A percentile compares a stretch with the other conserved stretches of the same genome.
These are phyloP conservation scores for Coemansia sp. DNA, from an alignment of 192 early-diverging fungal species.

Conservation along the genomic window DNA sequence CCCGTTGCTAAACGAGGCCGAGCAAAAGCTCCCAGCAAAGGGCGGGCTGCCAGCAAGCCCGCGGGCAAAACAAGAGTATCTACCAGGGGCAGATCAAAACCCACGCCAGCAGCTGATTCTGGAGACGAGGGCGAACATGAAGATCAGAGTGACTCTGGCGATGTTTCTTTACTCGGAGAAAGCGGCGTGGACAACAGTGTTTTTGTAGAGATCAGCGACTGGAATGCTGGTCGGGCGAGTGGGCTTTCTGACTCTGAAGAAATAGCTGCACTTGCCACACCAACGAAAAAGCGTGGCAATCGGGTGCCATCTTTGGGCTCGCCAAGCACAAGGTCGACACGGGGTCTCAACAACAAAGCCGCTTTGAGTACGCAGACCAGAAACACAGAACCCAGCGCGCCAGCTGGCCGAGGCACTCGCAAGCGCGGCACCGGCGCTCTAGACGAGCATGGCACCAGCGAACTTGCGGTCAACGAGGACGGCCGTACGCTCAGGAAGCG, in stretches of 20 bases:
- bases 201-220: background rate
- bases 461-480: background rate
- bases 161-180: background rate
- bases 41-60: background rate
- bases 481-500: background rate
- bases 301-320: background rate
- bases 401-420: background rate
- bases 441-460: background rate
- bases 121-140: background rate
- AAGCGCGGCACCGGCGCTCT: background rate
- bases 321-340: background rate
- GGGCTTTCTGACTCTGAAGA: slow-evolving; percentile 11
- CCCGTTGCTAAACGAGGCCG: background rate
- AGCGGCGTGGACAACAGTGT: background rate
- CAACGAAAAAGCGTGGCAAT: slow-evolving; percentile 21
- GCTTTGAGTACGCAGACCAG: background rate
- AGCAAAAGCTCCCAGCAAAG: background rate
- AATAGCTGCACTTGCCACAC: slow-evolving; percentile 12
- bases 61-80: background rate
- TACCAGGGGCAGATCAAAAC: background rate
- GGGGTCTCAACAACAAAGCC: background rate
- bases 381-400: background rate
- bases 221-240: background rate
- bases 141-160: background rate
- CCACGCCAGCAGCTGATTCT: background rate